A percentile compares a stretch with the other conserved stretches of the same genome.
Conservation (phyloP, 1,284 basidiomycete genomes). For the Heterobasidion annosum region DNA sequence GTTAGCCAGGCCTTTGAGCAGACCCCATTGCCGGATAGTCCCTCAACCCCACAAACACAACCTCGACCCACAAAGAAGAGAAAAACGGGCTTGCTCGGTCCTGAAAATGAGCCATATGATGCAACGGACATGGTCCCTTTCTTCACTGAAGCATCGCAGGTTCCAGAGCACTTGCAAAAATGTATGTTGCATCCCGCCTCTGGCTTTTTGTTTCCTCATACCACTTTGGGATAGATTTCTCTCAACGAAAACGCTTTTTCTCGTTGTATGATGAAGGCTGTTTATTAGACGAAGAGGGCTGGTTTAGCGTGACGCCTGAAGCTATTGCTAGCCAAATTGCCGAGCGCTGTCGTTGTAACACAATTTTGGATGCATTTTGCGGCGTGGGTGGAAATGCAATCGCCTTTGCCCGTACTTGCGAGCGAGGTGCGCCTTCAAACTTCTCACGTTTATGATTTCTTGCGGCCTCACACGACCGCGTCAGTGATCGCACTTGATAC, state of each 20-base stretch:
- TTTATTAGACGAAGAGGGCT: constrained; percentile 81
- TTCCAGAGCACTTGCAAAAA: constrained; percentile 72
- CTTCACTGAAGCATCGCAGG: constrained; percentile 53
- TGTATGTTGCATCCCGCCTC: constrained; percentile 41
- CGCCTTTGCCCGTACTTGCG: constrained; percentile 92
- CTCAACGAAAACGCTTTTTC: constrained; percentile 76
- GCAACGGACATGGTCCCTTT: constrained; percentile 64
- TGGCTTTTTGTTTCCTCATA: constrained; percentile 3
- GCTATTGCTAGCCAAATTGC: constrained; percentile 88
- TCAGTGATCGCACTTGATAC: constrained; percentile 90
- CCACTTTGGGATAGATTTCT: constrained; percentile 57
- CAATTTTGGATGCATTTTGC: constrained; percentile 89
- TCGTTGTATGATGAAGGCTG: constrained; percentile 75
- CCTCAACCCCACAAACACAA: background rate
- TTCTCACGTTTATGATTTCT: background rate
- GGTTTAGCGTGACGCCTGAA: constrained; percentile 97
- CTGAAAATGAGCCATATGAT: constrained; percentile 41
- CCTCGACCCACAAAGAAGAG: background rate
- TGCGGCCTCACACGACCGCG: background rate
- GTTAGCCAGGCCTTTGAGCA: background rate
- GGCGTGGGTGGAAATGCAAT: constrained; percentile 98
- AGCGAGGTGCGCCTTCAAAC: constrained; percentile 52
- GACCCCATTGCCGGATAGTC: background rate
- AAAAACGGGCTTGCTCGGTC: constrained; percentile 17
- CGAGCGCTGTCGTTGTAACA: constrained; percentile 79